A percentile compares a stretch with the other conserved stretches of the same genome.
Conservation (phyloP, 2,329 filamentous ascomycete species). For the Acrocalymma vagum region DNA sequence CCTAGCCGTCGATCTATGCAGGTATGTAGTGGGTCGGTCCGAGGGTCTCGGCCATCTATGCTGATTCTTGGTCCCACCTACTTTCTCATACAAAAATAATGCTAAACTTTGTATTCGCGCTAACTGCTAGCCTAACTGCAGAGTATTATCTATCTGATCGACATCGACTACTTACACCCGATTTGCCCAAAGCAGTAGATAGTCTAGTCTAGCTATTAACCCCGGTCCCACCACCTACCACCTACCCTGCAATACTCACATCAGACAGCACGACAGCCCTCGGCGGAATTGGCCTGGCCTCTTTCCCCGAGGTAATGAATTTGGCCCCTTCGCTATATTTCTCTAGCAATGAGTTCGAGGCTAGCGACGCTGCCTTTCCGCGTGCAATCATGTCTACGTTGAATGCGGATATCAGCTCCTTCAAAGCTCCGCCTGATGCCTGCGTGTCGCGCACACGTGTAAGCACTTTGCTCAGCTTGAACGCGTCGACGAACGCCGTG, state of each 20-base stretch:
- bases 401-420: background rate
- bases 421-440: background rate
- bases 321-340: background rate
- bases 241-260: background rate
- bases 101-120: too few relatives aligned
- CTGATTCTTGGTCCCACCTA: too few relatives aligned
- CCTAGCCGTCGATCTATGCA: too few relatives aligned
- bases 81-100: too few relatives aligned
- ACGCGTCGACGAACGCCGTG: constrained; percentile 1
- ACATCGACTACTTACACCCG: too few relatives aligned
- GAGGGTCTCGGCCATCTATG: too few relatives aligned
- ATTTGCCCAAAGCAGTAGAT: too few relatives aligned
- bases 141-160: too few relatives aligned
- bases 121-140: too few relatives aligned
- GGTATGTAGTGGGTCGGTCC: too few relatives aligned
- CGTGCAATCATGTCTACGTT: constrained; percentile 1
- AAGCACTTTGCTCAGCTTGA: constrained; percentile 1
- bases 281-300: constrained; percentile 1
- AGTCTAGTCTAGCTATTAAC: too few relatives aligned
- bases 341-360: background rate
- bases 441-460: background rate
- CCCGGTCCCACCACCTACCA: too few relatives aligned
- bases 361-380: background rate
- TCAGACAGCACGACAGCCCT: constrained; percentile 1
- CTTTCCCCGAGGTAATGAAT: background rate